Evolutionary conservation across 179 eudicot species (phyloP).

Genomic region (Vitellaria paradoxa): DNA sequence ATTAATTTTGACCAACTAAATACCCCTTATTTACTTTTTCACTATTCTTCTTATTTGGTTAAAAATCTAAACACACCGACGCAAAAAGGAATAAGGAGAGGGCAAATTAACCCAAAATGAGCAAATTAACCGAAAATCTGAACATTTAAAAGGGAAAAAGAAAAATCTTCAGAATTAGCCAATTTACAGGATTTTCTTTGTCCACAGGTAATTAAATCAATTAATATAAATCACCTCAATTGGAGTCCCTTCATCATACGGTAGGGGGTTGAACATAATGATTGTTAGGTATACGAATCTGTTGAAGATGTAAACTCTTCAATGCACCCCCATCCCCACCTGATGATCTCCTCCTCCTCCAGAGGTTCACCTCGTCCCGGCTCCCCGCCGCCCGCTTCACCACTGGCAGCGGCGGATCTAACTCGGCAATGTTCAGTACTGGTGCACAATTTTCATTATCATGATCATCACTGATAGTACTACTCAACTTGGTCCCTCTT

Average conservation of each 20-base stretch:
- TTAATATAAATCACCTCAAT: slow-evolving; percentile 1
- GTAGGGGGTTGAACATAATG: slow-evolving; percentile 15
- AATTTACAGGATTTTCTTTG: too few species aligned
- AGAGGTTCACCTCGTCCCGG: slow-evolving; percentile 35
- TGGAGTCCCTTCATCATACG: not conserved
- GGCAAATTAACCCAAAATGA: too few species aligned
- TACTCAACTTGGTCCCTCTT: not conserved
- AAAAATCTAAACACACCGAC: too few species aligned
- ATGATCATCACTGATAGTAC: not conserved
- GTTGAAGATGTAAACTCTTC: slow-evolving; percentile 47
- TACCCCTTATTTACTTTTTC: too few species aligned
- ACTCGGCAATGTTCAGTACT: slow-evolving; percentile 37
- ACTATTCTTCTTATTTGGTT: too few species aligned
- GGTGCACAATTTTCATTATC: not conserved
- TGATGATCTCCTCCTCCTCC: slow-evolving; percentile 58
- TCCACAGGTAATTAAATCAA: too few species aligned
- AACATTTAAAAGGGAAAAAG: too few species aligned
- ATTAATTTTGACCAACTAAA: too few species aligned
- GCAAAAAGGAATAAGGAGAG: too few species aligned
- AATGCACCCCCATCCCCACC: slow-evolving; percentile 37
- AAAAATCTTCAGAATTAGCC: too few species aligned
- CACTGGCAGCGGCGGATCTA: slow-evolving; percentile 93
- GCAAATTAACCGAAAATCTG: too few species aligned
- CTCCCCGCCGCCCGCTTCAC: slow-evolving; percentile 31
- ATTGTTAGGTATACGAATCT: slow-evolving; percentile 18